phyloP scores from a whole-genome alignment of 2,329 filamentous ascomycete species.

The Cercospora beticola region DNA sequence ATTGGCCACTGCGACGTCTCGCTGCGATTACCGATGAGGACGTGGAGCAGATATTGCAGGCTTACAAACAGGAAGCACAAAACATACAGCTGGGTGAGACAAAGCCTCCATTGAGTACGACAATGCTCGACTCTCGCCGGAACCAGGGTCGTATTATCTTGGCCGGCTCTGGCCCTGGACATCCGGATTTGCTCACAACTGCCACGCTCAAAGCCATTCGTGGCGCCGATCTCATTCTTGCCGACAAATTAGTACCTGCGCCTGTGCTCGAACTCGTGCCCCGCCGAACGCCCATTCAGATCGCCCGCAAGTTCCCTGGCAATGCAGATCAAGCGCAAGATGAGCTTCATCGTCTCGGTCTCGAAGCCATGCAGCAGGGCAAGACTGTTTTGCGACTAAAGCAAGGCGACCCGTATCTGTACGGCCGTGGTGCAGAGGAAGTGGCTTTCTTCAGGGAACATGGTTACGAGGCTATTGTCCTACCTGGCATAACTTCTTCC shows the following conservation, averaged over 20 bases:
- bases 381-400: constrained; percentile 85
- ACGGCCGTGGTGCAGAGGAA: constrained; percentile 92
- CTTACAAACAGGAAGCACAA: constrained; percentile 57
- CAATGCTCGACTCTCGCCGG: constrained; percentile 33
- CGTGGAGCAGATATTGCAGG: constrained; percentile 70
- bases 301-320: constrained; percentile 95
- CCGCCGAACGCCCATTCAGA: constrained; percentile 81
- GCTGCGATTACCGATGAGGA: constrained; percentile 78
- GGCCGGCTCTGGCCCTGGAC: constrained; percentile 87
- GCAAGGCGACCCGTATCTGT: constrained; percentile 95
- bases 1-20: constrained; percentile 86
- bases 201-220: constrained; percentile 76
- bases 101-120: constrained; percentile 32
- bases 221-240: constrained; percentile 73
- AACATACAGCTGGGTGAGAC: constrained; percentile 32
- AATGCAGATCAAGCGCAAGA: constrained; percentile 93
- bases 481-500: constrained; percentile 89
- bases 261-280: constrained; percentile 87
- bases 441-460: constrained; percentile 75
- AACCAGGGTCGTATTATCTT: constrained; percentile 72
- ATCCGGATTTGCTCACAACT: constrained; percentile 85
- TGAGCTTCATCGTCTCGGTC: constrained; percentile 77
- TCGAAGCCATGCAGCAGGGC: constrained; percentile 67
- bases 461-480: constrained; percentile 66
- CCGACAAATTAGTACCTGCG: constrained; percentile 81